Conservation (phyloP, 73 alveolate genomes). For the Tetrahymena thermophila region DNA sequence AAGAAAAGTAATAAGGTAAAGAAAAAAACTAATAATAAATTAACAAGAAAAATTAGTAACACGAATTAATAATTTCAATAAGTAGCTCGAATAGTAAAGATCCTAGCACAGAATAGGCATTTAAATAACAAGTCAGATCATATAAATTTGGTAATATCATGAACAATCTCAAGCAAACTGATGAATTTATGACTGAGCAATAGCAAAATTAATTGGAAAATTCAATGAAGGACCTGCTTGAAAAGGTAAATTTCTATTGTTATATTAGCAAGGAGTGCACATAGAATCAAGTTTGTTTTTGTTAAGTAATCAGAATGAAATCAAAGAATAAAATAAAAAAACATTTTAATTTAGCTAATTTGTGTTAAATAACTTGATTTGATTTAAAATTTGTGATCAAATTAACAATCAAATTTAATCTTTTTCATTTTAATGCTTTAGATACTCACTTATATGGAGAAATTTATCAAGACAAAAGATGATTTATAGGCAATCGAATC, state of each 20-base stretch:
- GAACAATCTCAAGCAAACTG: not conserved
- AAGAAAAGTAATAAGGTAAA: not conserved
- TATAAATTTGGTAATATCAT: too few species aligned
- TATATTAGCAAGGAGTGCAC: not conserved
- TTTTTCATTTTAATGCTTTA: not conserved
- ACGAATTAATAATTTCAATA: not conserved
- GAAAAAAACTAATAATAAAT: not conserved
- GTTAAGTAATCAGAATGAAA: too few species aligned
- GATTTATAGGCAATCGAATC: not conserved
- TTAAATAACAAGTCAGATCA: not conserved
- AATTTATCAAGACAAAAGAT: not conserved
- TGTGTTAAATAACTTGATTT: too few species aligned
- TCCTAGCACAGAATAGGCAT: not conserved
- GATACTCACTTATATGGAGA: not conserved
- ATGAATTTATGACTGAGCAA: not conserved
- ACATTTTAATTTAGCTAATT: not conserved
- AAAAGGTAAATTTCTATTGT: not conserved
- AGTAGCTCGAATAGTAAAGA: not conserved
- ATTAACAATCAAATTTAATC: too few species aligned
- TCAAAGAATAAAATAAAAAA: too few species aligned
- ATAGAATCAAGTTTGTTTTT: too few species aligned
- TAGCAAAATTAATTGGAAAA: not conserved
- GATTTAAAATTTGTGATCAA: too few species aligned
- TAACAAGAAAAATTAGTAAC: not conserved
- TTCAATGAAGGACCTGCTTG: not conserved